Percentiles rank a stretch among this genome's conserved stretches.
Conservation (phyloP, 1,284 basidiomycete genomes). For the Naganishia sp. region DNA sequence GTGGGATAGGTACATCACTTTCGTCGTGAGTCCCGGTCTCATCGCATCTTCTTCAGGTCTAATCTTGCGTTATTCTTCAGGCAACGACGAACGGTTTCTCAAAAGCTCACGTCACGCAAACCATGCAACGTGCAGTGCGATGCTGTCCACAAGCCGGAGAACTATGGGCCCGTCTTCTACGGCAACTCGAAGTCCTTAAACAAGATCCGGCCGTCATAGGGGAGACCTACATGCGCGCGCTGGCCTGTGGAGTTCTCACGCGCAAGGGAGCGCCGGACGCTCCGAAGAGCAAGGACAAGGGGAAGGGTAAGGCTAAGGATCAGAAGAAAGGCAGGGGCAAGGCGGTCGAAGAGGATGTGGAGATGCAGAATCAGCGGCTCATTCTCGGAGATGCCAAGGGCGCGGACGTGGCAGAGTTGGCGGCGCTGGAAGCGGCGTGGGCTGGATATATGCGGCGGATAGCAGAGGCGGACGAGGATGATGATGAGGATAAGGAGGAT, state of each 20-base stretch:
- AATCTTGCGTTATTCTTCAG: background rate
- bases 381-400: constrained; percentile 15
- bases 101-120: constrained; percentile 26
- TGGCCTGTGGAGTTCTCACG: constrained; percentile 28
- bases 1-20: constrained; percentile 46
- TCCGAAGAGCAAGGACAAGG: constrained; percentile 9
- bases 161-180: constrained; percentile 38
- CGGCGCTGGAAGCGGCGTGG: constrained; percentile 32
- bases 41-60: background rate
- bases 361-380: background rate
- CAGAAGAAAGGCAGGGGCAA: constrained; percentile 25
- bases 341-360: constrained; percentile 13
- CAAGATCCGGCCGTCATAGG: constrained; percentile 20
- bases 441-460: constrained; percentile 30
- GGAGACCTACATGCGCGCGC: constrained; percentile 29
- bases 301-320: constrained; percentile 3
- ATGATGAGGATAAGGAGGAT: constrained; percentile 28
- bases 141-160: constrained; percentile 46
- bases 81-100: constrained; percentile 31
- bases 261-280: constrained; percentile 7
- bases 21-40: constrained; percentile 38
- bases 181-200: constrained; percentile 26
- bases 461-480: constrained; percentile 25
- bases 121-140: constrained; percentile 37
- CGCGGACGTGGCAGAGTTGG: constrained; percentile 27